Percentiles rank a stretch among this genome's conserved stretches.
Evolutionary conservation across 1,284 basidiomycete species (phyloP).

Genomic region (Ustilago vetiveriae): DNA sequence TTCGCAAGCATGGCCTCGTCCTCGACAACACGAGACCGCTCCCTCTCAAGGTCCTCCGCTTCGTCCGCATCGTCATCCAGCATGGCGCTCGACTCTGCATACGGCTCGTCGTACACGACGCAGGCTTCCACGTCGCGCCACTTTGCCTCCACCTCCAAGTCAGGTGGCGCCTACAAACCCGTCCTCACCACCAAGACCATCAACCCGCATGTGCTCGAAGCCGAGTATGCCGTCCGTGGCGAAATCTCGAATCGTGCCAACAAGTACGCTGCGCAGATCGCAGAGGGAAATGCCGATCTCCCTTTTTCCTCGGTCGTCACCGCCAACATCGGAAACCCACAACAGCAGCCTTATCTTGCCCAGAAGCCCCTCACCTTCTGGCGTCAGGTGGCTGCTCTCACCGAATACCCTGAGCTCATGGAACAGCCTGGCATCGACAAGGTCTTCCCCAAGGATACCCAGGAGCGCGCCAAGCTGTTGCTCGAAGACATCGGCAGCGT

Average conservation of each 20-base stretch:
- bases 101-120: constrained; percentile 40
- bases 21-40: constrained; percentile 12
- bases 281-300: constrained; percentile 71
- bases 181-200: constrained; percentile 65
- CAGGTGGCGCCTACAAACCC: constrained; percentile 67
- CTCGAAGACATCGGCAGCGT: constrained; percentile 88
- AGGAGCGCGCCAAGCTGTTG: constrained; percentile 82
- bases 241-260: constrained; percentile 94
- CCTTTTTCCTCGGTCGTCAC: constrained; percentile 90
- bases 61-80: constrained; percentile 33
- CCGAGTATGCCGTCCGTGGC: constrained; percentile 96
- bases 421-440: constrained; percentile 75
- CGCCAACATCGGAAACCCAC: constrained; percentile 97
- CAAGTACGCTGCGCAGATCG: constrained; percentile 71
- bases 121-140: constrained; percentile 30
- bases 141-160: constrained; percentile 42
- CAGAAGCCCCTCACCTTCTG: constrained; percentile 93
- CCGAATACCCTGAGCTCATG: constrained; percentile 89
- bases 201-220: constrained; percentile 86
- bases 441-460: constrained; percentile 83
- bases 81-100: constrained; percentile 20
- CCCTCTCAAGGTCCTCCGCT: constrained; percentile 22
- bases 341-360: constrained; percentile 86
- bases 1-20: constrained; percentile 17
- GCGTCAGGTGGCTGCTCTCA: constrained; percentile 88